phyloP scores from a whole-genome alignment of 2,329 filamentous ascomycete genomes.

The Paraphaeosphaeria sporulosa region DNA sequence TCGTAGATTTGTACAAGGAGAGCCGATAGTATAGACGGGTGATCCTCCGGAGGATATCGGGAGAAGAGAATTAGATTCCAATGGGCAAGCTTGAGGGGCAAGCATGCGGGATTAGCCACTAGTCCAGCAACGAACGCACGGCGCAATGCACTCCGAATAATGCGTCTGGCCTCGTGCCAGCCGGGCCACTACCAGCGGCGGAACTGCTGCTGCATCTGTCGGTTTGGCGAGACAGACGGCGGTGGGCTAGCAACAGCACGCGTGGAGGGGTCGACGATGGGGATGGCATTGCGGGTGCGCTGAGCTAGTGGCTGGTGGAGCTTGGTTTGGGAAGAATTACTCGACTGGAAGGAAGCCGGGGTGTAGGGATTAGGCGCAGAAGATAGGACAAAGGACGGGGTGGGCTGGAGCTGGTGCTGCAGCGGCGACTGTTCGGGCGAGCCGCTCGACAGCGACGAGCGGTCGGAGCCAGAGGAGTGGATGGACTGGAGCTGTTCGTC shows the following conservation, averaged over 20 bases:
- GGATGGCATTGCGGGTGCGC: conserved; percentile 91
- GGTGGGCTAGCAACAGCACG: conserved; percentile 91
- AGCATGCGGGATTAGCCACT: conserved; percentile 45
- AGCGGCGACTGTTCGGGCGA: conserved; percentile 92
- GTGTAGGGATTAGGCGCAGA: conserved; percentile 62
- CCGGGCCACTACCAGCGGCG: conserved; percentile 57
- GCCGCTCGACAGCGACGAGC: conserved; percentile 92
- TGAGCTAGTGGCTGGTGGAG: conserved; percentile 90
- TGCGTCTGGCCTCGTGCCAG: conserved; percentile 43
- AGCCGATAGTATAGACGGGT: conserved; percentile 49
- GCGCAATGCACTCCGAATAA: conserved; percentile 44
- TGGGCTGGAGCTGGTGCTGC: conserved; percentile 78
- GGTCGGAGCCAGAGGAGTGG: conserved; percentile 86
- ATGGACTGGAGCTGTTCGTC: conserved; percentile 81
- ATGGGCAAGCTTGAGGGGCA: conserved; percentile 17
- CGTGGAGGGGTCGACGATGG: conserved; percentile 95
- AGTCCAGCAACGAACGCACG: conserved; percentile 49
- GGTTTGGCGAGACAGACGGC: conserved; percentile 70
- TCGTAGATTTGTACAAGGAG: conserved; percentile 54
- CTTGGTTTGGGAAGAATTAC: conserved; percentile 70
- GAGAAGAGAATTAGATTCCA: conserved; percentile 46
- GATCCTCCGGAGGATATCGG: conserved; percentile 51
- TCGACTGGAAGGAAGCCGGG: conserved; percentile 68
- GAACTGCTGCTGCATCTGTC: conserved; percentile 66
- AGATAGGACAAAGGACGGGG: conserved; percentile 77